These are phyloP conservation scores for Microstegium vimineum DNA, from an alignment of 176 grass and related monocot genomes.

Conservation along the genomic window DNA sequence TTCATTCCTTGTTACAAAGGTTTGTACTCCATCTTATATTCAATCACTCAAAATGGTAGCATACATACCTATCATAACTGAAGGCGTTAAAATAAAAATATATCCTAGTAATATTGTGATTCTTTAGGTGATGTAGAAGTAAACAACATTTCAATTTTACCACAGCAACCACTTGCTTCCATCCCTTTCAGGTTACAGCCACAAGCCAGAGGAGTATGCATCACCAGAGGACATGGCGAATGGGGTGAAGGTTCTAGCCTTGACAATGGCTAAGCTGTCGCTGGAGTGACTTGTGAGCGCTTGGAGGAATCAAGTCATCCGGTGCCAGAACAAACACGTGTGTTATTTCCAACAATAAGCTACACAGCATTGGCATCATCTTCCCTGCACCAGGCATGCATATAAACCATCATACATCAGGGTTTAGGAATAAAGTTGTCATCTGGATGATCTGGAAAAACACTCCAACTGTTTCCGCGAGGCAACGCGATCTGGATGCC, in stretches of 20 bases:
- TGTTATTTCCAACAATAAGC: background rate
- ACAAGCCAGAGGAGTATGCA: conserved; percentile 89
- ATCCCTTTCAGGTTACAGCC: conserved; percentile 69
- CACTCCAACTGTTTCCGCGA: background rate
- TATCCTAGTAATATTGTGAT: background rate
- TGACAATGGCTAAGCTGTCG: conserved; percentile 80
- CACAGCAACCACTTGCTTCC: background rate
- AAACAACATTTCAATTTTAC: no score
- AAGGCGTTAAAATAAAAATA: background rate
- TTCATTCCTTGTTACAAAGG: conserved; percentile 99
- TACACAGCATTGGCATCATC: background rate
- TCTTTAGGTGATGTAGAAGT: background rate
- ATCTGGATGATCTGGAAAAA: background rate
- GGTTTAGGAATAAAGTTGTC: conserved; percentile 5
- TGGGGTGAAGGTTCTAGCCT: conserved; percentile 78
- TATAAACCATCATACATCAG: background rate
- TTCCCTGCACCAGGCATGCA: background rate
- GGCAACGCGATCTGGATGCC: background rate
- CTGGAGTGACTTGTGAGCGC: conserved; percentile 33
- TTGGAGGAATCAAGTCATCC: background rate
- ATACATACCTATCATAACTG: background rate
- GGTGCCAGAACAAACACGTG: background rate
- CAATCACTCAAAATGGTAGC: background rate
- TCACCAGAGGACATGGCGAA: conserved; percentile 72
- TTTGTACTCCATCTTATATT: conserved; percentile 19